Conservation (phyloP, 345 rosid species). For the Euphorbia pulcherrima region DNA sequence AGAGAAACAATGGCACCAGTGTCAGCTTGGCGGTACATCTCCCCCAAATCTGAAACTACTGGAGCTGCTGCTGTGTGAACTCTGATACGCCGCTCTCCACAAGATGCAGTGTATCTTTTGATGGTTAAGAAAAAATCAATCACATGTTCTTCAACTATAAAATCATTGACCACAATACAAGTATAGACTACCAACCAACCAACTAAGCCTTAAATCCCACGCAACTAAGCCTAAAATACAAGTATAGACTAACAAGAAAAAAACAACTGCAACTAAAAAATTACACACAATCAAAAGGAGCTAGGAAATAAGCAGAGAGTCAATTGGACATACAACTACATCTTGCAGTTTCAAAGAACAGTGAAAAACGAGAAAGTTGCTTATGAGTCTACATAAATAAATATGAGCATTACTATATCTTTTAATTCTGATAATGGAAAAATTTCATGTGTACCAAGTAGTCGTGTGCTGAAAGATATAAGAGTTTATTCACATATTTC, state of each 20-base stretch:
- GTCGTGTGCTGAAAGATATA: neutral
- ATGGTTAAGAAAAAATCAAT: slow-evolving; percentile 43
- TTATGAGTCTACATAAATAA: neutral
- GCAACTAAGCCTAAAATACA: no score
- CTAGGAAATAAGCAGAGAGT: neutral
- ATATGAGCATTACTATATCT: neutral
- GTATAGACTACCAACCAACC: neutral
- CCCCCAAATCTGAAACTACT: slow-evolving; percentile 85
- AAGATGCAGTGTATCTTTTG: slow-evolving; percentile 92
- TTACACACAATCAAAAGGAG: neutral
- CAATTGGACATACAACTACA: neutral
- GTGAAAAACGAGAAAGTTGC: neutral
- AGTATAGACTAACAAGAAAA: neutral
- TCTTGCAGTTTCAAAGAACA: neutral
- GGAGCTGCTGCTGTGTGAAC: slow-evolving; percentile 93
- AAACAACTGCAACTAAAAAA: neutral
- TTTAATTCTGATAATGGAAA: neutral
- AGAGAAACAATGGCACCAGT: slow-evolving; percentile 79
- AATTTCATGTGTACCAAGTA: neutral
- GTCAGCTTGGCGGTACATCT: slow-evolving; percentile 96
- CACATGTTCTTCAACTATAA: neutral
- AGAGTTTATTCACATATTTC: neutral
- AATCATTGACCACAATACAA: neutral
- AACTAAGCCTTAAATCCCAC: no score
- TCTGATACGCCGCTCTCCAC: slow-evolving; percentile 99